These are phyloP conservation scores for Helichrysum umbraculigerum DNA, from an alignment of 129 eudicot genomes.

Conservation along the genomic window DNA sequence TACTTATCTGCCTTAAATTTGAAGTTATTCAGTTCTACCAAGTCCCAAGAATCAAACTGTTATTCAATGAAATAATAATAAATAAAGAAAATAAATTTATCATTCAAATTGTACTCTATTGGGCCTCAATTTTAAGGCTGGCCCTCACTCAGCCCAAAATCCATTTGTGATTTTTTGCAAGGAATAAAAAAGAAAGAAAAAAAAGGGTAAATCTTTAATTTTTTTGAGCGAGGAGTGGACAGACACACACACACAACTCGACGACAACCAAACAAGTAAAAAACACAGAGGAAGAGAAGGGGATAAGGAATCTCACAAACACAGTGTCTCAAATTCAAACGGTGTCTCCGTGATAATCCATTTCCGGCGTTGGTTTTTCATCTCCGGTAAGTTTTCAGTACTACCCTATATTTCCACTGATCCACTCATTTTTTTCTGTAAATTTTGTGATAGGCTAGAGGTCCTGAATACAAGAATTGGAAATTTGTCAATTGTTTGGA, in stretches of 20 bases:
- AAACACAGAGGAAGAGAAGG: constrained; percentile 21
- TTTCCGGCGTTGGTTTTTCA: constrained; percentile 18
- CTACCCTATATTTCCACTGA: background rate
- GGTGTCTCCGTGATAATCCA: constrained; percentile 9
- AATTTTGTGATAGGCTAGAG: no score
- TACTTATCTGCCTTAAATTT: no score
- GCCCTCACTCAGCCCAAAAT: background rate
- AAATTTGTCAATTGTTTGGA: background rate
- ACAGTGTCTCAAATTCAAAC: background rate
- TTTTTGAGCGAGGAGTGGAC: background rate
- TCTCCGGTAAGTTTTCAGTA: constrained; percentile 25
- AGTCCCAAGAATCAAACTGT: no score
- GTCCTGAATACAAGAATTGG: no score
- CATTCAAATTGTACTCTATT: background rate
- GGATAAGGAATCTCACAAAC: constrained; percentile 9
- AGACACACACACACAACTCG: background rate
- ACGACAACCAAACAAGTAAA: constrained; percentile 20
- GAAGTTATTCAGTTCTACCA: no score
- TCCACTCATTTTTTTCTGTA: no score
- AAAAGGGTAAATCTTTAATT: no score
- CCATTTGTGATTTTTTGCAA: background rate
- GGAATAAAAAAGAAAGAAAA: background rate
- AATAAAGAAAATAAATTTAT: no score
- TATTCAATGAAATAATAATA: no score
- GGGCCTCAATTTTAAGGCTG: background rate